Conservation (phyloP, 1,139 yeast species). For the Taphrina betulina region DNA sequence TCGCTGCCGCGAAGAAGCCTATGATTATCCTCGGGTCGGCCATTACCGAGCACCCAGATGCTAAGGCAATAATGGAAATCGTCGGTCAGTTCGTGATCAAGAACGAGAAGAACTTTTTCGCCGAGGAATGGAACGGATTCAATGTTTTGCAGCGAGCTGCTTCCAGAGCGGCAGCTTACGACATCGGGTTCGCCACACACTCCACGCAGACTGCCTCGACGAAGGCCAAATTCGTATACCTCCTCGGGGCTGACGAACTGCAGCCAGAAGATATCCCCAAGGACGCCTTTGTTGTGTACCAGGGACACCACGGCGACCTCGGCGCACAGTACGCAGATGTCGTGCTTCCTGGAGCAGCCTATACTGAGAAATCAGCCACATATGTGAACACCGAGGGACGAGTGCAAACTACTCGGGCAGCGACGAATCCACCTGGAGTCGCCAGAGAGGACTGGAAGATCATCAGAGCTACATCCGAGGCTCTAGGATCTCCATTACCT, state of each 20-base stretch:
- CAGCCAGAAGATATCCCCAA: constrained; percentile 67
- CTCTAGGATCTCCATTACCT: constrained; percentile 67
- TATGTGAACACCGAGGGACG: constrained; percentile 90
- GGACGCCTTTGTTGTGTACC: constrained; percentile 85
- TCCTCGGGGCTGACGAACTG: constrained; percentile 83
- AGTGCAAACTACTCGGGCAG: constrained; percentile 81
- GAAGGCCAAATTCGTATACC: constrained; percentile 72
- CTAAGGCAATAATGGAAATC: constrained; percentile 60
- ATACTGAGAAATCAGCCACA: constrained; percentile 86
- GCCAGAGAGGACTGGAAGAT: constrained; percentile 95
- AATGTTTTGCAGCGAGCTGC: constrained; percentile 84
- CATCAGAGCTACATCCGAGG: constrained; percentile 78
- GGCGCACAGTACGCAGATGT: constrained; percentile 91
- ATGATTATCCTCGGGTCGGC: constrained; percentile 82
- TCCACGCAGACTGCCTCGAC: constrained; percentile 52
- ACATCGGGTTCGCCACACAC: constrained; percentile 70
- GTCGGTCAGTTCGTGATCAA: constrained; percentile 64
- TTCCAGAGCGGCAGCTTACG: constrained; percentile 81
- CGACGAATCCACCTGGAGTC: constrained; percentile 85
- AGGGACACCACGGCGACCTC: constrained; percentile 89
- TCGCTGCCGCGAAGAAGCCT: constrained; percentile 68
- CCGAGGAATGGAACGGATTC: constrained; percentile 75
- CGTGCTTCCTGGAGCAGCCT: constrained; percentile 82
- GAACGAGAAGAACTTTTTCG: constrained; percentile 57
- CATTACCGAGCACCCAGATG: constrained; percentile 66